Conservation (phyloP, 208 protist species). For the Perkinsela sp. region DNA sequence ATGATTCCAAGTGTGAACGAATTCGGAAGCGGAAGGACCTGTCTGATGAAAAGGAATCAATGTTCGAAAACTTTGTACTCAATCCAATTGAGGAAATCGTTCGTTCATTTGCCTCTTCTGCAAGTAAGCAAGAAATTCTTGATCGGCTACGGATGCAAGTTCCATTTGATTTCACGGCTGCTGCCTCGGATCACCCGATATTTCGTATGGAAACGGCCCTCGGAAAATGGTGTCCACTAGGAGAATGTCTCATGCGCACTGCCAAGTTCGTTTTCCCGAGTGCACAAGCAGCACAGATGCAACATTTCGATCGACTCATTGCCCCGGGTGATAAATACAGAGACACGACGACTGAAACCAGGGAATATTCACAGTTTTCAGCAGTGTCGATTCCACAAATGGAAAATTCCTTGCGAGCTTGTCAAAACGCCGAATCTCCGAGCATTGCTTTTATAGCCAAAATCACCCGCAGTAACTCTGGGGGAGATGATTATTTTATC, state of each 20-base stretch:
- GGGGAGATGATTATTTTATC: not conserved
- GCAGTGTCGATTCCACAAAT: too few relatives aligned
- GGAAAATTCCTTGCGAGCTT: too few relatives aligned
- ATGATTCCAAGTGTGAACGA: not conserved
- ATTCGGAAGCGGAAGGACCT: not conserved
- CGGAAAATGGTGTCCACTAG: not conserved
- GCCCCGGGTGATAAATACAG: too few relatives aligned
- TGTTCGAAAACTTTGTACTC: not conserved
- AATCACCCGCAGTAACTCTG: not conserved
- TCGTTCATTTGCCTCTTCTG: not conserved
- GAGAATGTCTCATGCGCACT: not conserved
- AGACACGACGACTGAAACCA: too few relatives aligned
- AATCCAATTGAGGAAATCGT: not conserved
- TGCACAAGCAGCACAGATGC: not conserved
- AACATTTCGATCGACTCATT: too few relatives aligned
- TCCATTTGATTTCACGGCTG: not conserved
- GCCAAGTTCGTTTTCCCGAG: not conserved
- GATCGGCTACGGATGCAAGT: not conserved
- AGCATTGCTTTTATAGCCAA: not conserved
- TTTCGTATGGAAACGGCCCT: not conserved
- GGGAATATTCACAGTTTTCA: too few relatives aligned
- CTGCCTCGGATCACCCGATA: too few relatives aligned
- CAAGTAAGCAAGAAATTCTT: not conserved
- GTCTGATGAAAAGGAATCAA: not conserved
- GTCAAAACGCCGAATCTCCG: too few relatives aligned